These are phyloP conservation scores for Chaetomium strumarium DNA, from an alignment of 2,329 filamentous ascomycete species.

Conservation along the genomic window DNA sequence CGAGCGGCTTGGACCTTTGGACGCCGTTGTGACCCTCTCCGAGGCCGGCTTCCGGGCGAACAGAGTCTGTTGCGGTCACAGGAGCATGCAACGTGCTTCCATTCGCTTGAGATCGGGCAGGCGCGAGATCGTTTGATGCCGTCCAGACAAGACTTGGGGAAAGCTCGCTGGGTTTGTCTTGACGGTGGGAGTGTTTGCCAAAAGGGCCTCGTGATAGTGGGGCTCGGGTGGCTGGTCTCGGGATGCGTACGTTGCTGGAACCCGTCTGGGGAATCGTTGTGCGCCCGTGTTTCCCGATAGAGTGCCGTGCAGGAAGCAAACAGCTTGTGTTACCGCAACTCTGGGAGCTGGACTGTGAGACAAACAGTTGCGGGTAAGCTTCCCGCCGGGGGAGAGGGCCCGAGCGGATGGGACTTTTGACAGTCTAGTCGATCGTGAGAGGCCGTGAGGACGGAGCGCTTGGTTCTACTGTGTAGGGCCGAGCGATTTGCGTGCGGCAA, in stretches of 20 bases:
- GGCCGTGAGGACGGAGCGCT: neutral
- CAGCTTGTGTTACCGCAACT: slow-evolving; percentile 3
- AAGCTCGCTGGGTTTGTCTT: neutral
- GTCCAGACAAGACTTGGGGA: neutral
- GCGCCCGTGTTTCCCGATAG: neutral
- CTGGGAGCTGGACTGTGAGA: neutral
- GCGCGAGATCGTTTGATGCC: neutral
- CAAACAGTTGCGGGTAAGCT: neutral
- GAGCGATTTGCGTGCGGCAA: neutral
- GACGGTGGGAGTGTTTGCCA: neutral
- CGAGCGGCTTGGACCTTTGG: neutral
- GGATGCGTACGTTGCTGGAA: neutral
- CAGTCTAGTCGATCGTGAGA: neutral
- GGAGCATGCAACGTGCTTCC: neutral
- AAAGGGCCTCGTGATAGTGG: neutral
- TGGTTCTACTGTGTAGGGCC: neutral
- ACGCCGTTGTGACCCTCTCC: neutral
- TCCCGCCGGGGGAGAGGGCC: neutral
- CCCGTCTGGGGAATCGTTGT: neutral
- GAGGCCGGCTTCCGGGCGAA: neutral
- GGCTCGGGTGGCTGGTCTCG: neutral
- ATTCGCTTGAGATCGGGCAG: neutral
- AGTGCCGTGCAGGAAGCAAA: neutral
- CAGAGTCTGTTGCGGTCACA: neutral
- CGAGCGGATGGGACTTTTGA: neutral